Percentiles rank a stretch among this genome's conserved stretches.
Conservation (phyloP, 768 basidiomycete genomes). For the Clitopilus hobsonii region DNA sequence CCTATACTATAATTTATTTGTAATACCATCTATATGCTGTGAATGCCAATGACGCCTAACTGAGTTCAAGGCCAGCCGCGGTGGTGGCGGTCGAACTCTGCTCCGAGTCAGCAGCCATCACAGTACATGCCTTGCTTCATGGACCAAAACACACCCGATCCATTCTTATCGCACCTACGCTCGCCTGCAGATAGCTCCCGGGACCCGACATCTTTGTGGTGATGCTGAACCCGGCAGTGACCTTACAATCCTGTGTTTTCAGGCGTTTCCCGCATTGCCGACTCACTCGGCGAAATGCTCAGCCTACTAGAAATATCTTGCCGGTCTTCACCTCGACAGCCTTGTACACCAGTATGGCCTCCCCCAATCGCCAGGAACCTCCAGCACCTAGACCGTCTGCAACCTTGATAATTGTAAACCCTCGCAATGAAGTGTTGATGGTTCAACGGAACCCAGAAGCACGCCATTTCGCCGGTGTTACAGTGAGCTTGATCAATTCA, state of each 20-base stretch:
- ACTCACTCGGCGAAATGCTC: neutral
- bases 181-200: neutral
- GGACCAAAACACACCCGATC: neutral
- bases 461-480: constrained; percentile 59
- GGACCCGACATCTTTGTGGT: neutral
- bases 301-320: neutral
- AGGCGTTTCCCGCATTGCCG: neutral
- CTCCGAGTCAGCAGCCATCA: neutral
- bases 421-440: constrained; percentile 61
- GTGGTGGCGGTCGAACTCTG: neutral
- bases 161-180: neutral
- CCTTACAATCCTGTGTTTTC: neutral
- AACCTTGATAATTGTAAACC: constrained; percentile 61
- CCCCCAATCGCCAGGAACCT: neutral
- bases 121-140: neutral
- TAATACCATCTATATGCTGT: too few species aligned
- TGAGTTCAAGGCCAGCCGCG: neutral
- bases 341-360: neutral
- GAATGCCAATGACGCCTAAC: constrained; percentile 5
- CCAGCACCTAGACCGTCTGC: constrained; percentile 56
- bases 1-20: too few species aligned
- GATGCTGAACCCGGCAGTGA: neutral
- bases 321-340: neutral
- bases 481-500: constrained; percentile 37
- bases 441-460: constrained; percentile 68